Conservation (phyloP, 306 rosid genomes). For the Glycine tomentella region DNA sequence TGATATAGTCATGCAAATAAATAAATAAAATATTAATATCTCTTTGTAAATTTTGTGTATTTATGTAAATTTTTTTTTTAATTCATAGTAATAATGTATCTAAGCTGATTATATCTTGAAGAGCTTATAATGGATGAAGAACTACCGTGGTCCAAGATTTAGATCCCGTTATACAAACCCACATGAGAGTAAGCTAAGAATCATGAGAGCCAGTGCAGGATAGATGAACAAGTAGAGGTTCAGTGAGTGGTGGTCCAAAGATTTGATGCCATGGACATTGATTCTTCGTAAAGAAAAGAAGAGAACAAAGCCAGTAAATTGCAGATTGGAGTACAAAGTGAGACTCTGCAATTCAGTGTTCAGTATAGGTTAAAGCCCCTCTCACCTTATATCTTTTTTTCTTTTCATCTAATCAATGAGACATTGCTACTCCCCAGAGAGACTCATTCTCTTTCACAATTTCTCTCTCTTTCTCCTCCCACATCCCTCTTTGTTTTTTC, state of each 20-base stretch:
- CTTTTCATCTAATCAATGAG: slow-evolving; percentile 52
- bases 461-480: neutral
- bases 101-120: no score
- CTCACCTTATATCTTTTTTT: slow-evolving; percentile 49
- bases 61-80: no score
- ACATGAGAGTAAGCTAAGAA: neutral
- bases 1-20: no score
- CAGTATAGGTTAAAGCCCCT: slow-evolving; percentile 39
- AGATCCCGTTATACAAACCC: neutral
- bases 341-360: slow-evolving; percentile 46
- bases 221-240: slow-evolving; percentile 25
- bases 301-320: slow-evolving; percentile 42
- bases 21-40: no score
- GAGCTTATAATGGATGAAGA: neutral
- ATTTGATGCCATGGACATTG: slow-evolving; percentile 47
- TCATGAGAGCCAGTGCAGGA: slow-evolving; percentile 2
- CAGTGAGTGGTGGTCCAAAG: slow-evolving; percentile 52
- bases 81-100: no score
- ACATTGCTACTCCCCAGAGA: slow-evolving; percentile 52
- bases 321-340: slow-evolving; percentile 51
- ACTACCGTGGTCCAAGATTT: neutral
- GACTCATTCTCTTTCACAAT: slow-evolving; percentile 15
- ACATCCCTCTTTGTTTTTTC: neutral
- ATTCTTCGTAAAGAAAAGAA: slow-evolving; percentile 39
- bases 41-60: no score